Conservation (phyloP, 169 alveolate genomes). For the Cryptosporidium parvum region DNA sequence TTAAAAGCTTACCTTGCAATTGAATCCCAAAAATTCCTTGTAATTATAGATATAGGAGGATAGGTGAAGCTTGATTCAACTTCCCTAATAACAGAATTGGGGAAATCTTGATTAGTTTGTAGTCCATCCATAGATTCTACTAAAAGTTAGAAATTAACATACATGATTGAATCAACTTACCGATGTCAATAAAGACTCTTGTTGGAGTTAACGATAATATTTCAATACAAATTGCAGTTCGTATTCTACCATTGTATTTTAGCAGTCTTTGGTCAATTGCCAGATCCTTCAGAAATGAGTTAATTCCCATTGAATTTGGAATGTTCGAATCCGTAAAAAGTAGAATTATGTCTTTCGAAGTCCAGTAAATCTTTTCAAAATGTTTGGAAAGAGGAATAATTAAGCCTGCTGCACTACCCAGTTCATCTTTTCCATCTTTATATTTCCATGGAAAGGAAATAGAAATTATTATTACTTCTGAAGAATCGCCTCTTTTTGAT, state of each 20-base stretch:
- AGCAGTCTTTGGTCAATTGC: slow-evolving; percentile 2
- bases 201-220: slow-evolving; percentile 36
- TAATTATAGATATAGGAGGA: slow-evolving; percentile 38
- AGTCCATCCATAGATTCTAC: slow-evolving; percentile 67
- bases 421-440: neutral
- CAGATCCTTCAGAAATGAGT: slow-evolving; percentile 39
- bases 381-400: slow-evolving; percentile 36
- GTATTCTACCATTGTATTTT: slow-evolving; percentile 26
- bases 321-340: slow-evolving; percentile 51
- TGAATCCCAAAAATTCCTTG: slow-evolving; percentile 65
- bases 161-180: slow-evolving; percentile 11
- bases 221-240: slow-evolving; percentile 57
- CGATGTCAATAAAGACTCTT: slow-evolving; percentile 52
- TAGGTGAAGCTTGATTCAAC: slow-evolving; percentile 19
- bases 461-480: slow-evolving; percentile 31
- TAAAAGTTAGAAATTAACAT: neutral
- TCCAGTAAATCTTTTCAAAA: slow-evolving; percentile 37
- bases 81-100: slow-evolving; percentile 43
- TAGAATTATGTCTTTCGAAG: slow-evolving; percentile 35
- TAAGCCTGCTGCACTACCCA: slow-evolving; percentile 46
- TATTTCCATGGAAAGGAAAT: slow-evolving; percentile 51
- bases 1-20: slow-evolving; percentile 36
- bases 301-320: slow-evolving; percentile 37
- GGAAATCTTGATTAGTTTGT: slow-evolving; percentile 50
- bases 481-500: slow-evolving; percentile 56